phyloP scores from a whole-genome alignment of 2,329 filamentous ascomycete genomes.

The Microsporum ferrugineum region DNA sequence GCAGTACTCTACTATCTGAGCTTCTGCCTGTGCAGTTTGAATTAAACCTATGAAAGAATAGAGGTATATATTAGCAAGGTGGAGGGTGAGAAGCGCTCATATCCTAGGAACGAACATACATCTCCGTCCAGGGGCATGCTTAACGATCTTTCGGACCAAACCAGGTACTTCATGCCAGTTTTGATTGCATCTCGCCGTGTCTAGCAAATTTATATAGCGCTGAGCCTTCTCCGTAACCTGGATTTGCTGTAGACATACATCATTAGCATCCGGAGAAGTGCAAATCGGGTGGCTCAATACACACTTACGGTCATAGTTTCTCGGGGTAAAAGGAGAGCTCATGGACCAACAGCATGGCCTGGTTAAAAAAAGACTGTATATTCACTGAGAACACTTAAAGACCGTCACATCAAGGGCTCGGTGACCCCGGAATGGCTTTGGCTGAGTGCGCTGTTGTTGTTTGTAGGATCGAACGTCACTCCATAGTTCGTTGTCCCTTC shows the following conservation, averaged over 20 bases:
- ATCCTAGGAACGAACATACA: constrained; percentile 46
- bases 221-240: constrained; percentile 56
- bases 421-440: neutral
- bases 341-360: constrained; percentile 1
- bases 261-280: neutral
- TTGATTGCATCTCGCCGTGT: constrained; percentile 76
- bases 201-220: constrained; percentile 70
- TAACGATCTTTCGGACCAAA: constrained; percentile 81
- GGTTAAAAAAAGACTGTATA: neutral
- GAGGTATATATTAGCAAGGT: neutral
- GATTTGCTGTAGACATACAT: neutral
- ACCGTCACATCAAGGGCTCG: neutral
- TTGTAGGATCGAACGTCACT: neutral
- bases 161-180: constrained; percentile 81
- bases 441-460: neutral
- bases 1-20: constrained; percentile 49
- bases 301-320: constrained; percentile 10
- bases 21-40: constrained; percentile 58
- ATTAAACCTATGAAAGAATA: constrained; percentile 46
- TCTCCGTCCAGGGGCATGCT: constrained; percentile 74
- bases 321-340: neutral
- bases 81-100: neutral
- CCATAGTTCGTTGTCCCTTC: neutral
- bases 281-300: neutral
- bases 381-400: neutral